Percentiles rank a stretch among this genome's conserved stretches.
These are phyloP conservation scores for Aspergillus avenaceus DNA, from an alignment of 495 filamentous ascomycete species.

Conservation along the genomic window DNA sequence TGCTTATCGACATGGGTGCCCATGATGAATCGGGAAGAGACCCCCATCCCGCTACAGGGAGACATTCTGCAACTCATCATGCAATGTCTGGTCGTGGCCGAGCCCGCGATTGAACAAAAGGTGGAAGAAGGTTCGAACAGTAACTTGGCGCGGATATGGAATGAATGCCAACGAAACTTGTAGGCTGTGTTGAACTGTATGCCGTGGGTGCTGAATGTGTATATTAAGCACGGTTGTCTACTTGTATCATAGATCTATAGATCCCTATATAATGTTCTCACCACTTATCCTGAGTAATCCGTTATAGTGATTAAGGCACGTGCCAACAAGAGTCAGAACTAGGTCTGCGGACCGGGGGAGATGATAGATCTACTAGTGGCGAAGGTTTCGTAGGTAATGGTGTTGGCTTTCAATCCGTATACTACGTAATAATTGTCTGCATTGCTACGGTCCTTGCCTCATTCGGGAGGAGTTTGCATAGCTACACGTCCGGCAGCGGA, in stretches of 20 bases:
- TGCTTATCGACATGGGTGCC: conserved; percentile 48
- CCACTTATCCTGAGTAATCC: too few relatives aligned
- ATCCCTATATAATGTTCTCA: too few relatives aligned
- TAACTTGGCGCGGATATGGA: conserved; percentile 26
- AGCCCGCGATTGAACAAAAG: conserved; percentile 36
- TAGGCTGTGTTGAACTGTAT: neutral
- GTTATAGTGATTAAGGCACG: conserved; percentile 6
- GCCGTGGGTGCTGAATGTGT: neutral
- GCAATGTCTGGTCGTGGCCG: conserved; percentile 50
- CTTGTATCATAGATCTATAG: too few relatives aligned
- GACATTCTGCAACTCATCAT: conserved; percentile 39
- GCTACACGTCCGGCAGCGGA: too few relatives aligned
- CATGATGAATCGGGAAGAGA: conserved; percentile 57
- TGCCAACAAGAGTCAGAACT: conserved; percentile 27
- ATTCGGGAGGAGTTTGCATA: too few relatives aligned
- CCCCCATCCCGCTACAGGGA: conserved; percentile 41
- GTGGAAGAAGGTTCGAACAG: conserved; percentile 17
- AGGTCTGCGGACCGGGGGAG: too few relatives aligned
- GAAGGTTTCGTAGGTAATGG: too few relatives aligned
- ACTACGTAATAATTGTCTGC: too few relatives aligned
- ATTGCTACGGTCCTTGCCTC: too few relatives aligned
- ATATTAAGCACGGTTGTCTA: too few relatives aligned
- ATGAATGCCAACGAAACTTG: conserved; percentile 19
- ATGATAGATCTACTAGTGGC: too few relatives aligned
- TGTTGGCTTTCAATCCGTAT: too few relatives aligned